Conservation (phyloP, 73 alveolate genomes). For the Symbiodinium natans region DNA sequence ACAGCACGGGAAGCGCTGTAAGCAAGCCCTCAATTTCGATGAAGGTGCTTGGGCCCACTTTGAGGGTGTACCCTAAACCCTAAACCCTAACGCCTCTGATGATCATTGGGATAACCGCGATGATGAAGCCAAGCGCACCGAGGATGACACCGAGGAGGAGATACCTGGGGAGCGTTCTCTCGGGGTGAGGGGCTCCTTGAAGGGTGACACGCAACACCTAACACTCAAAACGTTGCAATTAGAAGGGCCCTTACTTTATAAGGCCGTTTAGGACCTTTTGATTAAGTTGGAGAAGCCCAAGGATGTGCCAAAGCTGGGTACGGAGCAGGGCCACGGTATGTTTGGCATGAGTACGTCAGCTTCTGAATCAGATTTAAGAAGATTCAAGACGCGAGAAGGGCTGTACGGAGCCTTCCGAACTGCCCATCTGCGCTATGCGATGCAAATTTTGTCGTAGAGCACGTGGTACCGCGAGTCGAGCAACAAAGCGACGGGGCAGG, state of each 20-base stretch:
- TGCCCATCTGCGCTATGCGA: no score
- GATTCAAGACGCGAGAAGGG: no score
- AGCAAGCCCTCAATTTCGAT: no score
- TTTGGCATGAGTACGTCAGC: no score
- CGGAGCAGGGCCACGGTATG: not conserved
- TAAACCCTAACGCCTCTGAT: not conserved
- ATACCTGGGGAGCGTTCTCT: slow-evolving; percentile 20
- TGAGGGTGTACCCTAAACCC: no score
- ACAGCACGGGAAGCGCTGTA: no score
- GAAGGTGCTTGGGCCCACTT: no score
- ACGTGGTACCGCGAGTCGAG: no score
- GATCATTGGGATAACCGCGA: slow-evolving; percentile 23
- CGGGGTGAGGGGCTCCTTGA: not conserved
- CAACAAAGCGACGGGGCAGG: no score
- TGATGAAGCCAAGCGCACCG: slow-evolving; percentile 64
- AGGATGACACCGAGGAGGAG: slow-evolving; percentile 51
- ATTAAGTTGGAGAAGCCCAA: not conserved
- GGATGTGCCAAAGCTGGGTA: not conserved
- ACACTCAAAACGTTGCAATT: not conserved
- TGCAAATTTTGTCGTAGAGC: no score
- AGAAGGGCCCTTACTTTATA: not conserved
- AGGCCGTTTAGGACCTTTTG: not conserved
- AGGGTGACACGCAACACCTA: not conserved
- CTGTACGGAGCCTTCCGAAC: no score
- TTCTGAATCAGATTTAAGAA: no score